Base-by-base conservation (phyloP, 805 yeast species). In the Clavispora vitiphila region DNA sequence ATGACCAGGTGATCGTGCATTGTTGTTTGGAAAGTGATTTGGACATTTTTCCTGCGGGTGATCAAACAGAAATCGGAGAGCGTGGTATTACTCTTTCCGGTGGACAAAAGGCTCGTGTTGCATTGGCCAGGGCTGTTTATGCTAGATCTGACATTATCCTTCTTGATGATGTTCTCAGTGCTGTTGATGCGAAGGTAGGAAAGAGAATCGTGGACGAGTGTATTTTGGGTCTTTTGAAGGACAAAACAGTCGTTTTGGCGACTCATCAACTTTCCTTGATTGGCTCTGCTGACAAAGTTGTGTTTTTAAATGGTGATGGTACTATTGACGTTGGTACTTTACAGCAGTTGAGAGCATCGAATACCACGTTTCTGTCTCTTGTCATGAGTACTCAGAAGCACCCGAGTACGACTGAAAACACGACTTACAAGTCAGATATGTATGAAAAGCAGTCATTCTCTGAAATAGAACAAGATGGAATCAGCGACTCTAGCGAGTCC, bases 21-120 rank as follows among this genome's bases (percentile, higher is more conserved):
- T 41, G 45, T 14, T 41, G 36, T 22, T 37, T 44, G 25, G 34
- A 41, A 14, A 29, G 23, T 19, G 48, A 44, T 25, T 24, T 44
- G 11, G 43, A 35, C 12, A 41, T 44, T 2, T 20, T 44, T 9
- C 41, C 45, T 8, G 48, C 48, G 7, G 45, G 45, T 8, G 48
- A 44, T 24, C 30, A 12, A 6, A 44, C 48, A 6, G 45, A 44
- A 25, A 40, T 44, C 18, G 48, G 48, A 18, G 48, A 44, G 26
- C 34, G 45, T 9, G 48, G 48, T 7, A 41, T 44, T 27, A 44
- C 44, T 8, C 37, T 44, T 21, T 44, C 48, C 5, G 48, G 48
- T 15, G 48, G 48, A 15, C 48, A 44, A 20, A 44, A 44, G 30
- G 48, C 48, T 3, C 42, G 48, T 12, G 22, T 41, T 22, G 24